Evolutionary conservation across 2,329 filamentous ascomycete species (phyloP).

Genomic region (Gaeumannomyces sp.): DNA sequence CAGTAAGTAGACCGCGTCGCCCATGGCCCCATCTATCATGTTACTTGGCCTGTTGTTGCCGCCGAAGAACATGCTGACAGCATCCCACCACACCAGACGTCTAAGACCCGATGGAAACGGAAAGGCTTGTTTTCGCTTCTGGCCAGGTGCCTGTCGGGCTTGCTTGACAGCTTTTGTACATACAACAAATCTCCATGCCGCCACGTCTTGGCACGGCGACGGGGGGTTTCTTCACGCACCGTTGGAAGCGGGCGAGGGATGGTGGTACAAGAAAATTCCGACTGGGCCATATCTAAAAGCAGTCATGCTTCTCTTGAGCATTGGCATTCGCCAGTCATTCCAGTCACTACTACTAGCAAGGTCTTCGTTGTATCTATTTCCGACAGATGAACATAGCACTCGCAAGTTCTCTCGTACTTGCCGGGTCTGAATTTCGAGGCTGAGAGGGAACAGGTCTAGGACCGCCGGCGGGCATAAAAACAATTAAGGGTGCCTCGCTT

Average conservation of each 20-base stretch:
- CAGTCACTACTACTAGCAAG: background rate
- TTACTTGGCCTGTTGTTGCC: too few species aligned
- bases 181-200: background rate
- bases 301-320: too few species aligned
- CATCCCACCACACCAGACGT: background rate
- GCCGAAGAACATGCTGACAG: background rate
- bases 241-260: background rate
- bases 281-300: too few species aligned
- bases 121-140: background rate
- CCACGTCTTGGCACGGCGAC: too few species aligned
- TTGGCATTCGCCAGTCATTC: background rate
- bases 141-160: background rate
- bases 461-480: too few species aligned
- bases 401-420: background rate
- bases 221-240: background rate
- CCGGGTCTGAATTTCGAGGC: too few species aligned
- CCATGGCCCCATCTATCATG: too few species aligned
- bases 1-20: slow-evolving; percentile 9
- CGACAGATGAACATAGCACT: background rate
- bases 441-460: too few species aligned
- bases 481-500: background rate
- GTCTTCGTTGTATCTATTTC: background rate
- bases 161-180: background rate
- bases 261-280: background rate
- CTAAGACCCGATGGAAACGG: background rate